A percentile compares a stretch with the other conserved stretches of the same genome.
These are phyloP conservation scores for Ustilago xerochloae DNA, from an alignment of 1,284 basidiomycete species.

Conservation along the genomic window DNA sequence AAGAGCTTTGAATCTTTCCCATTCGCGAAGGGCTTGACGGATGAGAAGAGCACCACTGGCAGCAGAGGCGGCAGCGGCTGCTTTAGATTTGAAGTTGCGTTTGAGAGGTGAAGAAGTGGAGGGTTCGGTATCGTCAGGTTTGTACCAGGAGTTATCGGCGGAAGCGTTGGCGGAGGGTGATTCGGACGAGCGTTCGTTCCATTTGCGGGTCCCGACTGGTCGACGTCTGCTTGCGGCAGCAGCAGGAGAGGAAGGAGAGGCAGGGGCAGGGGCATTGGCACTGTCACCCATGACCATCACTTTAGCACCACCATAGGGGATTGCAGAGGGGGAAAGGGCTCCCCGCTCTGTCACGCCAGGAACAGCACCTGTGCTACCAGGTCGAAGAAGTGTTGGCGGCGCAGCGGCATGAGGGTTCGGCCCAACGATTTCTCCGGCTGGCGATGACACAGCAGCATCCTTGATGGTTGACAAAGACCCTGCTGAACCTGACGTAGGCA, in stretches of 20 bases:
- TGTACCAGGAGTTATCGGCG: slow-evolving; percentile 29
- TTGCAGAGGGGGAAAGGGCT: slow-evolving; percentile 1
- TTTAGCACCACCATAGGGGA: slow-evolving; percentile 1
- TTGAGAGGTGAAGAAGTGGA: not conserved
- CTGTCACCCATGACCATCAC: slow-evolving; percentile 22
- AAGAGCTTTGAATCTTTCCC: slow-evolving; percentile 52
- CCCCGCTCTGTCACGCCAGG: slow-evolving; percentile 28
- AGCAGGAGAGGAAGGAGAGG: slow-evolving; percentile 9
- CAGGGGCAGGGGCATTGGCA: slow-evolving; percentile 1
- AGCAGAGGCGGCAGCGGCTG: slow-evolving; percentile 23
- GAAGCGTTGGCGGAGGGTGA: slow-evolving; percentile 11
- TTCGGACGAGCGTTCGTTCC: slow-evolving; percentile 32
- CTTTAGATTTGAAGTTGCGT: slow-evolving; percentile 26
- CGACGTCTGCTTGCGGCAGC: slow-evolving; percentile 7
- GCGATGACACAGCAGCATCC: slow-evolving; percentile 6
- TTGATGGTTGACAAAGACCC: not conserved
- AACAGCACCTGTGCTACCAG: slow-evolving; percentile 17
- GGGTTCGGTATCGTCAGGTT: slow-evolving; percentile 25
- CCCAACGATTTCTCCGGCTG: not conserved
- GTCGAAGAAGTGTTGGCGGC: slow-evolving; percentile 21
- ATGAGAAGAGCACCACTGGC: slow-evolving; percentile 48
- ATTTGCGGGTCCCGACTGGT: slow-evolving; percentile 30
- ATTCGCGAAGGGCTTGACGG: slow-evolving; percentile 47
- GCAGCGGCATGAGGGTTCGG: slow-evolving; percentile 1
- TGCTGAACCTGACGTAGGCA: not conserved